phyloP scores from a whole-genome alignment of 345 rosid species.

The Sisymbrium irio region DNA sequence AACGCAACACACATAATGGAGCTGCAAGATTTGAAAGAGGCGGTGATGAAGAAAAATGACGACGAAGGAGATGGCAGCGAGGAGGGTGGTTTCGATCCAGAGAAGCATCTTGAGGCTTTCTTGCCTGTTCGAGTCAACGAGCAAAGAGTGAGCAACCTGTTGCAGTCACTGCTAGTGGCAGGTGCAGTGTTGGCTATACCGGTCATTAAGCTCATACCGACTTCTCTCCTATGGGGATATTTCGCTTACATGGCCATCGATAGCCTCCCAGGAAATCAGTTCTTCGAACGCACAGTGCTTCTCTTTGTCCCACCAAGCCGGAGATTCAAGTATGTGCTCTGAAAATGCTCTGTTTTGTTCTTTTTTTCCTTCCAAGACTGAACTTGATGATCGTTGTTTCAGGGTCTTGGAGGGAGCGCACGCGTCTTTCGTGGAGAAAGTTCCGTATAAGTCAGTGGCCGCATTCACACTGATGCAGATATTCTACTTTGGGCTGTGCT shows the following conservation, averaged over 20 bases:
- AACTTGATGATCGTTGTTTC: slow-evolving; percentile 8
- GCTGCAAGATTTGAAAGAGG: slow-evolving; percentile 66
- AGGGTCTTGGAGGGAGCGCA: slow-evolving; percentile 67
- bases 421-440: slow-evolving; percentile 68
- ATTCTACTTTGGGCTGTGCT: slow-evolving; percentile 58
- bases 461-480: slow-evolving; percentile 61
- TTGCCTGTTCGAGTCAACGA: slow-evolving; percentile 85
- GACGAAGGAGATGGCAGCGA: slow-evolving; percentile 18
- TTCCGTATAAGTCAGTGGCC: slow-evolving; percentile 52
- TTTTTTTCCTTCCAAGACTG: neutral
- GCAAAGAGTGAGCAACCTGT: slow-evolving; percentile 71
- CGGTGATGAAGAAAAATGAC: slow-evolving; percentile 45
- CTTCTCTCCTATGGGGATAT: slow-evolving; percentile 84
- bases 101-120: slow-evolving; percentile 70
- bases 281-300: slow-evolving; percentile 70
- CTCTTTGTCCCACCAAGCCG: slow-evolving; percentile 55
- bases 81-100: slow-evolving; percentile 53
- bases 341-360: neutral
- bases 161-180: slow-evolving; percentile 70
- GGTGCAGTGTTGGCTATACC: slow-evolving; percentile 58
- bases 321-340: slow-evolving; percentile 52
- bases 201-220: slow-evolving; percentile 64
- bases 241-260: slow-evolving; percentile 87
- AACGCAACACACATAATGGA: slow-evolving; percentile 43
- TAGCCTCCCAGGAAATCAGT: slow-evolving; percentile 82